These are phyloP conservation scores for Botryotinia narcissicola DNA, from an alignment of 2,329 filamentous ascomycete genomes.

Conservation along the genomic window DNA sequence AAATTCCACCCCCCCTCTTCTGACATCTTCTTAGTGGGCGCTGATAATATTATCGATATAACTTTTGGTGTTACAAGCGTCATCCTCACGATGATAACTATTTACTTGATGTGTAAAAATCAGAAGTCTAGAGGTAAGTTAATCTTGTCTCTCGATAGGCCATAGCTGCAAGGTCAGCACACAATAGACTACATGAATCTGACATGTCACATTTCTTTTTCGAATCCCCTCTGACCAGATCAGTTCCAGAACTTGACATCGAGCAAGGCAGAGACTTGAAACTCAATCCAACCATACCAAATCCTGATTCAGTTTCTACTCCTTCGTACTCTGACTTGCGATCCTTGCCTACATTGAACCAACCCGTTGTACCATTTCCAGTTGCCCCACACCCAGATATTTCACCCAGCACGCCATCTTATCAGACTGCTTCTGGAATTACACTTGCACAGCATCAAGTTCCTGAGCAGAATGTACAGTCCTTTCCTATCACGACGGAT, in stretches of 20 bases:
- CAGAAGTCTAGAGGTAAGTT: neutral
- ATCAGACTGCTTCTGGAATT: neutral
- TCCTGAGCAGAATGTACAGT: neutral
- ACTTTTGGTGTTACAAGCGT: neutral
- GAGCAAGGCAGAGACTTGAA: neutral
- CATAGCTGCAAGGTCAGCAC: neutral
- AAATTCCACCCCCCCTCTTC: neutral
- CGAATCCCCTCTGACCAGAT: neutral
- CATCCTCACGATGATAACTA: neutral
- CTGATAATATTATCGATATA: slow-evolving; percentile 12
- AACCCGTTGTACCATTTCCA: neutral
- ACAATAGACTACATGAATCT: neutral
- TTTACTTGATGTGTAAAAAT: neutral
- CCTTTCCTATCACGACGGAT: neutral
- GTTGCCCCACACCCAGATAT: neutral
- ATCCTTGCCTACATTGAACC: neutral
- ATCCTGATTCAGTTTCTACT: neutral
- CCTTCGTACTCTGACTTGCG: neutral
- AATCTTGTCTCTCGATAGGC: neutral
- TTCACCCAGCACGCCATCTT: too few relatives aligned
- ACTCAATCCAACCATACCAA: neutral
- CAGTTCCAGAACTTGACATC: neutral
- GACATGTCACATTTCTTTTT: too few relatives aligned
- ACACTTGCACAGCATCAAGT: neutral
- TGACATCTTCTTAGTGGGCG: slow-evolving; percentile 3